Evolutionary conservation across 768 basidiomycete genomes (phyloP).

Genomic region (Suillus decipiens): DNA sequence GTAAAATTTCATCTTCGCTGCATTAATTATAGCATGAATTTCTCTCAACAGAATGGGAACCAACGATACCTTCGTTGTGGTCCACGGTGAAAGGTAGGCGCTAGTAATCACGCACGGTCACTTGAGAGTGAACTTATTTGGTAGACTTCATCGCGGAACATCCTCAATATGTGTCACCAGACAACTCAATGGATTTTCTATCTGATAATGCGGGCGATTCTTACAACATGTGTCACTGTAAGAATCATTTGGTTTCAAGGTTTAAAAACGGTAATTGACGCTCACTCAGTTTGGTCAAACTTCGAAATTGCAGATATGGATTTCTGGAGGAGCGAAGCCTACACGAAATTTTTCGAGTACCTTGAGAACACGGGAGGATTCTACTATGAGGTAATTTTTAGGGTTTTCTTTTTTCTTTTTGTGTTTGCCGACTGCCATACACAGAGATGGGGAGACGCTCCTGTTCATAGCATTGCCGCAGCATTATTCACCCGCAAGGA

Average conservation of each 20-base stretch:
- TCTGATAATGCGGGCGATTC: conserved; percentile 65
- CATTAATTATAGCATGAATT: not conserved
- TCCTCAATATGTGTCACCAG: conserved; percentile 54
- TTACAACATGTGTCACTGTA: conserved; percentile 69
- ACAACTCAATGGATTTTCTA: conserved; percentile 64
- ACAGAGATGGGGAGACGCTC: conserved; percentile 95
- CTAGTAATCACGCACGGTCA: conserved; percentile 35
- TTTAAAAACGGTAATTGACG: not conserved
- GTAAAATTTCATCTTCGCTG: not conserved
- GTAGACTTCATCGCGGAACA: conserved; percentile 56
- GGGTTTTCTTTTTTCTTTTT: not conserved
- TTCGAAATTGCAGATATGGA: conserved; percentile 89
- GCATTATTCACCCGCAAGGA: conserved; percentile 87
- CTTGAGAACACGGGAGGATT: conserved; percentile 83
- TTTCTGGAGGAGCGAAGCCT: conserved; percentile 83
- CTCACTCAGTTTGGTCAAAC: conserved; percentile 79
- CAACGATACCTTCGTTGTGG: conserved; percentile 69
- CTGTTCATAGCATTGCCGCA: conserved; percentile 87
- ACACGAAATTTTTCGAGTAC: conserved; percentile 80
- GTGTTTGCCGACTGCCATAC: conserved; percentile 9
- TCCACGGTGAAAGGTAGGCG: conserved; percentile 50
- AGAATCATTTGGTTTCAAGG: conserved; percentile 20
- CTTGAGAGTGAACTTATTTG: conserved; percentile 38
- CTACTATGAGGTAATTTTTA: conserved; percentile 71
- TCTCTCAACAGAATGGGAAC: conserved; percentile 47